Conservation (phyloP, 768 basidiomycete species). For the Candolleomyces efflorescens region DNA sequence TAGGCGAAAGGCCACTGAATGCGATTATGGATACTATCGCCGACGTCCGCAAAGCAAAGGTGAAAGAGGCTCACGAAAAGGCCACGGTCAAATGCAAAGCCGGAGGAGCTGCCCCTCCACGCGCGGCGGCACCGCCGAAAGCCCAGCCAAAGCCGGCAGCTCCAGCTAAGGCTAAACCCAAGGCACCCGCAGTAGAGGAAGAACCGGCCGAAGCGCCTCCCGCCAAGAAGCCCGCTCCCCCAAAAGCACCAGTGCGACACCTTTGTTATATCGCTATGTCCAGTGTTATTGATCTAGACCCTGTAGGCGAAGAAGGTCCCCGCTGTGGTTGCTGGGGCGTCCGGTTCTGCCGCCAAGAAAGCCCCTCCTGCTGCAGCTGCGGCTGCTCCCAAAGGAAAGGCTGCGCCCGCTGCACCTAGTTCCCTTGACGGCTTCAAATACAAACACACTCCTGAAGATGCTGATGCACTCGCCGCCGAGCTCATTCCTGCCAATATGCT, state of each 20-base stretch:
- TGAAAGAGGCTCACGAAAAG: slow-evolving; percentile 90
- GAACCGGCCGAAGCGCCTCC: slow-evolving; percentile 26
- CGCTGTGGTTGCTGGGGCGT: slow-evolving; percentile 21
- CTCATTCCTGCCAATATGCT: slow-evolving; percentile 68
- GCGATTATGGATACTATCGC: slow-evolving; percentile 81
- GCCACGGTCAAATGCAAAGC: slow-evolving; percentile 88
- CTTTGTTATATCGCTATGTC: slow-evolving; percentile 6
- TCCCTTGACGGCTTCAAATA: slow-evolving; percentile 84
- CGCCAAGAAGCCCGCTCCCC: slow-evolving; percentile 43
- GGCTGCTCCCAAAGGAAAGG: slow-evolving; percentile 39
- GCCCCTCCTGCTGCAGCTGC: slow-evolving; percentile 29
- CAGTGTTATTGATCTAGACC: background rate
- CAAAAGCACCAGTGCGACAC: slow-evolving; percentile 47
- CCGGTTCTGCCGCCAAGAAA: background rate
- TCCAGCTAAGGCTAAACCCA: slow-evolving; percentile 14
- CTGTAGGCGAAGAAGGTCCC: slow-evolving; percentile 49
- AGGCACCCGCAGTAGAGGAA: slow-evolving; percentile 19
- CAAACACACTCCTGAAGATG: slow-evolving; percentile 88
- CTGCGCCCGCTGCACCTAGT: slow-evolving; percentile 43
- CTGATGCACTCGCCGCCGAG: slow-evolving; percentile 72
- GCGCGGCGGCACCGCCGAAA: slow-evolving; percentile 34
- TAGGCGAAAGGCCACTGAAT: slow-evolving; percentile 89
- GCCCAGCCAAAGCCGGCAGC: slow-evolving; percentile 29
- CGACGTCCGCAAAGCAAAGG: slow-evolving; percentile 85
- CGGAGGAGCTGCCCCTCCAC: slow-evolving; percentile 50